These are phyloP conservation scores for Sugiyamaella lignohabitans DNA, from an alignment of 805 yeast species.

Conservation along the genomic window DNA sequence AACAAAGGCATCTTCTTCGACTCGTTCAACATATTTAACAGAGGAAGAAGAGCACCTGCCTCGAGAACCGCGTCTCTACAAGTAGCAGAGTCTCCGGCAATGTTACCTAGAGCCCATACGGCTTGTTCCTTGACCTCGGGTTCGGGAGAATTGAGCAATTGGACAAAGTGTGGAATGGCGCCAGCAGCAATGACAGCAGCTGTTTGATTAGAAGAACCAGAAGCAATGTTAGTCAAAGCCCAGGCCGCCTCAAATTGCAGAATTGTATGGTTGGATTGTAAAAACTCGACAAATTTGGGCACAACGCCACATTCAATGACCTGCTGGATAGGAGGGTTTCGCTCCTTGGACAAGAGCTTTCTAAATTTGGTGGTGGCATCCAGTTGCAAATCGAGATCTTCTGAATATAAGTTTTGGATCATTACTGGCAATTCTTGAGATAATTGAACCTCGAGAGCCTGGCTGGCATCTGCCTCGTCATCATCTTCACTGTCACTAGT, in stretches of 20 bases:
- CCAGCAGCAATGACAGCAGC: conserved; percentile 84
- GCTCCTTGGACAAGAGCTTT: conserved; percentile 87
- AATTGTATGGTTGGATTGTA: conserved; percentile 70
- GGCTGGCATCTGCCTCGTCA: conserved; percentile 41
- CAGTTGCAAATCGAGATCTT: conserved; percentile 71
- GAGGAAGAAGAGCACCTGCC: conserved; percentile 85
- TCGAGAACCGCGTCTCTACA: conserved; percentile 84
- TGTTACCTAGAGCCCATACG: conserved; percentile 98
- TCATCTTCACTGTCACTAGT: conserved; percentile 45
- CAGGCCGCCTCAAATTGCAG: conserved; percentile 97
- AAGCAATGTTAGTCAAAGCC: conserved; percentile 98
- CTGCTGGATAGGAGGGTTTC: conserved; percentile 90
- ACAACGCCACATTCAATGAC: conserved; percentile 93
- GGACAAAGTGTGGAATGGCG: conserved; percentile 88
- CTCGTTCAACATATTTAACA: conserved; percentile 67
- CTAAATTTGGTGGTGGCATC: conserved; percentile 89
- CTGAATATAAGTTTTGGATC: conserved; percentile 72
- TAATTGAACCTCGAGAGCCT: conserved; percentile 27
- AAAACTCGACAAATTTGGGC: conserved; percentile 80
- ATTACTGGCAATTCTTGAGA: conserved; percentile 67
- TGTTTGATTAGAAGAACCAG: conserved; percentile 88
- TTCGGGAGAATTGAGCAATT: conserved; percentile 70
- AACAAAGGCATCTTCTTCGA: conserved; percentile 76
- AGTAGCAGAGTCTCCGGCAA: conserved; percentile 91
- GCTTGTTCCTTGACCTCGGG: conserved; percentile 97